Conservation (phyloP, 345 rosid species). For the Eucalyptus guilfoylei region DNA sequence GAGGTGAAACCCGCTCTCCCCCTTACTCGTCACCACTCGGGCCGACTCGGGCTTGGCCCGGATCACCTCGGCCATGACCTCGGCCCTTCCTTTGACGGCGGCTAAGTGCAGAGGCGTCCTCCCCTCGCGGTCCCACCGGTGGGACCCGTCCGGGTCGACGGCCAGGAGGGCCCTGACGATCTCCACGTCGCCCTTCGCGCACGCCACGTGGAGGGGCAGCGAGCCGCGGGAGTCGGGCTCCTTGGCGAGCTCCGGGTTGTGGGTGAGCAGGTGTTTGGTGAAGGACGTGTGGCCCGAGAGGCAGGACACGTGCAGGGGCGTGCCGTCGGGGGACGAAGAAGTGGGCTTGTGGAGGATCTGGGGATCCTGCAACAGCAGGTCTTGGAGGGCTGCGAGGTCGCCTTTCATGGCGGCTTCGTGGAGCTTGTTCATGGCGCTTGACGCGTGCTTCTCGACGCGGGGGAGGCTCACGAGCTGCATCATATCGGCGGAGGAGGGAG, state of each 20-base stretch:
- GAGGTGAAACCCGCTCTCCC: slow-evolving; percentile 6
- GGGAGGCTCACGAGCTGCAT: not conserved
- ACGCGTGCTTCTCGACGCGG: not conserved
- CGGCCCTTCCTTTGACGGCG: slow-evolving; percentile 4
- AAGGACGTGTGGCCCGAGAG: slow-evolving; percentile 8
- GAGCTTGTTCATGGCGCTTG: not conserved
- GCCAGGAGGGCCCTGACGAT: not conserved
- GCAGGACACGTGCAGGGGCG: not conserved
- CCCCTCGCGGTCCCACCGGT: slow-evolving; percentile 1
- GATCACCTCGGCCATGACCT: not conserved
- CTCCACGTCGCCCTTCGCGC: slow-evolving; percentile 7
- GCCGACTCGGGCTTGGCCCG: not conserved
- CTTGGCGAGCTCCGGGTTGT: not conserved
- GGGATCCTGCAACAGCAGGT: not conserved
- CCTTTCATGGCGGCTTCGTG: not conserved
- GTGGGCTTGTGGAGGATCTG: not conserved
- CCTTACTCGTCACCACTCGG: not conserved
- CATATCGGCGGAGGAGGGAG: not conserved
- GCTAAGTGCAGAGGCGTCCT: slow-evolving; percentile 11
- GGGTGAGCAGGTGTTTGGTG: not conserved
- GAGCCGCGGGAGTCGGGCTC: not conserved
- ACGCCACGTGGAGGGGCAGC: slow-evolving; percentile 5
- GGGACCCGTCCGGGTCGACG: not conserved
- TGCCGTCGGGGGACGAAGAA: not conserved
- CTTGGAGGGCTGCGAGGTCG: not conserved